Percentiles rank a stretch among this genome's conserved stretches.
Evolutionary conservation across 495 filamentous ascomycete species (phyloP).

Genomic region (Penicillium pulvis): DNA sequence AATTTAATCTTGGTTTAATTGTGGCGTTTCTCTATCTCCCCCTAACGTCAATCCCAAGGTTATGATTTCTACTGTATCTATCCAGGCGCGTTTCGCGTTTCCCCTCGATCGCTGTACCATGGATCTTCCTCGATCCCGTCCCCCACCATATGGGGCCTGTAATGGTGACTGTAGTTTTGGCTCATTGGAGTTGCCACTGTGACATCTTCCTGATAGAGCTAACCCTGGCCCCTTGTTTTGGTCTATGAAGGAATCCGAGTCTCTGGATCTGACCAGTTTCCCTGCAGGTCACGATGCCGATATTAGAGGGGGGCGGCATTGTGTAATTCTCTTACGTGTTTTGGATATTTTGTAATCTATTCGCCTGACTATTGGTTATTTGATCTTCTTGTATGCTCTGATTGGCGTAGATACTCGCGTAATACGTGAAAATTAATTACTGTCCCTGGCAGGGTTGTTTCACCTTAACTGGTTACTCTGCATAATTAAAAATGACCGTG

Average conservation of each 20-base stretch:
- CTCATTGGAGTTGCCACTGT: neutral
- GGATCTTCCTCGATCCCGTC: conserved; percentile 3
- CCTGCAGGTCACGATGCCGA: neutral
- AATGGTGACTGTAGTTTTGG: neutral
- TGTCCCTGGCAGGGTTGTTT: neutral
- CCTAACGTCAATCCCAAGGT: neutral
- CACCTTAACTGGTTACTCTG: neutral
- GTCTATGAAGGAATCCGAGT: neutral
- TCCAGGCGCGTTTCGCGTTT: conserved; percentile 3
- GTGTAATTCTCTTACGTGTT: neutral
- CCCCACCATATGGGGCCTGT: conserved; percentile 2
- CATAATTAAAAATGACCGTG: no score
- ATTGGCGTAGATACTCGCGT: neutral
- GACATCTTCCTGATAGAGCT: neutral
- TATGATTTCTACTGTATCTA: neutral
- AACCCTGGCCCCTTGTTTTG: neutral
- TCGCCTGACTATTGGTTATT: neutral
- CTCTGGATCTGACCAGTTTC: neutral
- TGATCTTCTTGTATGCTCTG: neutral
- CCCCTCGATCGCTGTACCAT: conserved; percentile 10
- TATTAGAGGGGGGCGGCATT: neutral
- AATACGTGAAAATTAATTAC: neutral
- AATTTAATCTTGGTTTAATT: neutral
- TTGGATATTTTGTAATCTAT: neutral
- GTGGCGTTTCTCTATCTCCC: neutral